Evolutionary conservation across 805 yeast genomes (phyloP).

Genomic region (Yarrowia sp.): DNA sequence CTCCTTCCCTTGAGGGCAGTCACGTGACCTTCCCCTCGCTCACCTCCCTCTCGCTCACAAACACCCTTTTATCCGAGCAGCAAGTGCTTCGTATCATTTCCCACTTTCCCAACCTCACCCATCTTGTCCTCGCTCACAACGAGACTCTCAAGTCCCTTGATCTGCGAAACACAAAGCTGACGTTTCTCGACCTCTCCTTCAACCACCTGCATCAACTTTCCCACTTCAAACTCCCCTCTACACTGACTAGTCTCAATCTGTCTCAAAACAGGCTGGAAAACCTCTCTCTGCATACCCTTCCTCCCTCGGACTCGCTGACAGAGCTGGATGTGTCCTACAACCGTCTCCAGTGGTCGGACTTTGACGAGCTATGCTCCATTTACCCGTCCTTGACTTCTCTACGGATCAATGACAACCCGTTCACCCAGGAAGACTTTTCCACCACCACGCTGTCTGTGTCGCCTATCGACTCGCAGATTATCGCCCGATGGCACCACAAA

Average conservation of each 20-base stretch:
- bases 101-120: slow-evolving; percentile 13
- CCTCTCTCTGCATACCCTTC: not conserved
- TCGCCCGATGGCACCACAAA: slow-evolving; percentile 10
- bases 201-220: not conserved
- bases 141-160: not conserved
- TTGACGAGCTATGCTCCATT: slow-evolving; percentile 1
- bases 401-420: slow-evolving; percentile 24
- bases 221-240: not conserved
- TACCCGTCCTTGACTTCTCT: slow-evolving; percentile 1
- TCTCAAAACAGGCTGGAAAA: slow-evolving; percentile 1
- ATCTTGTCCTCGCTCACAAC: slow-evolving; percentile 20
- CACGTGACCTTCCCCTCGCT: not conserved
- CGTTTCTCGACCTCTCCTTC: slow-evolving; percentile 10
- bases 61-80: not conserved
- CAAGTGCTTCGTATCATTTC: not conserved
- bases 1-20: not conserved
- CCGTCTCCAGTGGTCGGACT: slow-evolving; percentile 14
- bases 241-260: not conserved
- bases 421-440: slow-evolving; percentile 15
- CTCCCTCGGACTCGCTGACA: not conserved
- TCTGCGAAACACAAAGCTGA: not conserved
- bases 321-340: slow-evolving; percentile 14
- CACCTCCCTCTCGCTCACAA: slow-evolving; percentile 1
- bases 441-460: slow-evolving; percentile 14
- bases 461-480: slow-evolving; percentile 21